phyloP scores from a whole-genome alignment of 306 rosid genomes.

The Canavalia gladiata region DNA sequence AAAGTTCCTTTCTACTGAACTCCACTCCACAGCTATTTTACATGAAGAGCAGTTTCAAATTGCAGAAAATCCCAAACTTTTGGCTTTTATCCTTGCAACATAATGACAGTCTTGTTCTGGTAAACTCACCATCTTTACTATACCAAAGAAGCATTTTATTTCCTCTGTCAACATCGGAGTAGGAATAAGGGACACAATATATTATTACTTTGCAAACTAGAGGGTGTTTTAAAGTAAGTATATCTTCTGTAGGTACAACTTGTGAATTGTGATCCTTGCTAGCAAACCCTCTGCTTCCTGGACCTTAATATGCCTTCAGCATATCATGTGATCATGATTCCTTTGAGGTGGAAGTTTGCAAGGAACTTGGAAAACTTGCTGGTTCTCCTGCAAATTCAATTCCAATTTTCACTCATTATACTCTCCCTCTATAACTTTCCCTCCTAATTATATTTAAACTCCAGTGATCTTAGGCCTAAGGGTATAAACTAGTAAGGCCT shows the following conservation, averaged over 20 bases:
- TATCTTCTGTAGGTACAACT: not conserved
- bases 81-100: not conserved
- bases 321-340: too few species aligned
- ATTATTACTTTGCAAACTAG: not conserved
- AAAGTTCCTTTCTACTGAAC: not conserved
- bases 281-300: not conserved
- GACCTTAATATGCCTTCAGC: not conserved
- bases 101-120: not conserved
- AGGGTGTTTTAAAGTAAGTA: not conserved
- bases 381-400: too few species aligned
- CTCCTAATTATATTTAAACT: not conserved
- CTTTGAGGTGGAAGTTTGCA: too few species aligned
- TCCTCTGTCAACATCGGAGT: not conserved
- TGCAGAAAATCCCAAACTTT: not conserved
- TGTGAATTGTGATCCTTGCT: not conserved
- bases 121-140: too few species aligned
- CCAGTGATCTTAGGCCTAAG: not conserved
- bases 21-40: not conserved
- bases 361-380: too few species aligned
- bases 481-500: not conserved
- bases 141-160: not conserved
- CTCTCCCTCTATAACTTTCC: not conserved
- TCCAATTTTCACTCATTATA: too few species aligned
- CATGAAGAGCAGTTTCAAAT: not conserved
- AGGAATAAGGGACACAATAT: conserved; percentile 7